Evolutionary conservation across 768 basidiomycete genomes (phyloP).

Genomic region (Boletus insuetus): DNA sequence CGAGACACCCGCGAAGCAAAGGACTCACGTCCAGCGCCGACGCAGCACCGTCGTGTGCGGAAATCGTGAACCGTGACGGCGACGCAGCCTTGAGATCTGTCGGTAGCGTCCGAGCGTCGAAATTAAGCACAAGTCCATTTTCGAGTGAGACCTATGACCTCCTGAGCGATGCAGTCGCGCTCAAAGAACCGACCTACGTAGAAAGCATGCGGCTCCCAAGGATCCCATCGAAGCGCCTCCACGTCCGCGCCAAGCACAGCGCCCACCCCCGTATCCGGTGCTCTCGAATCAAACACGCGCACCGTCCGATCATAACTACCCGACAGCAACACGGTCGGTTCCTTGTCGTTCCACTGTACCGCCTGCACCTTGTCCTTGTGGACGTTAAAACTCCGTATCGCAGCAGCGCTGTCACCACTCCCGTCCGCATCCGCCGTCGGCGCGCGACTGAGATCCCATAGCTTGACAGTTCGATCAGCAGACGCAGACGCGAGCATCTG

Average conservation of each 20-base stretch:
- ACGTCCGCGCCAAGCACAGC: conserved; percentile 88
- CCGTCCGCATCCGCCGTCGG: conserved; percentile 49
- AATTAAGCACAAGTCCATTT: conserved; percentile 91
- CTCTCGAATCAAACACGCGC: conserved; percentile 88
- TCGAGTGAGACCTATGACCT: conserved; percentile 81
- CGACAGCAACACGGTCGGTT: conserved; percentile 87
- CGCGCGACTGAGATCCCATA: conserved; percentile 89
- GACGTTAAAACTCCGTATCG: conserved; percentile 80
- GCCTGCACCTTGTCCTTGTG: conserved; percentile 96
- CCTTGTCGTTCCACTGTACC: conserved; percentile 90
- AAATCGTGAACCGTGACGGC: conserved; percentile 80
- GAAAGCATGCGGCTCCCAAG: conserved; percentile 85
- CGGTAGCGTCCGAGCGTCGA: conserved; percentile 82
- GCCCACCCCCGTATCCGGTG: conserved; percentile 80
- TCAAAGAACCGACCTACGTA: conserved; percentile 55
- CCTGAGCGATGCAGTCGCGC: not conserved
- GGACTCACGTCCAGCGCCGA: conserved; percentile 91
- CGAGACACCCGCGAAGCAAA: conserved; percentile 85
- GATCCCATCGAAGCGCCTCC: conserved; percentile 93
- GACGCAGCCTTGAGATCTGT: conserved; percentile 62
- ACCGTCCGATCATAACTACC: conserved; percentile 96
- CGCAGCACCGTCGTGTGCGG: conserved; percentile 89
- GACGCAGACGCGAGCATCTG: conserved; percentile 89
- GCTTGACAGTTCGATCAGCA: conserved; percentile 93
- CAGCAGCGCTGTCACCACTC: conserved; percentile 41